These are phyloP conservation scores for Teunomyces barrocoloradensis DNA, from an alignment of 805 yeast species.

Conservation along the genomic window DNA sequence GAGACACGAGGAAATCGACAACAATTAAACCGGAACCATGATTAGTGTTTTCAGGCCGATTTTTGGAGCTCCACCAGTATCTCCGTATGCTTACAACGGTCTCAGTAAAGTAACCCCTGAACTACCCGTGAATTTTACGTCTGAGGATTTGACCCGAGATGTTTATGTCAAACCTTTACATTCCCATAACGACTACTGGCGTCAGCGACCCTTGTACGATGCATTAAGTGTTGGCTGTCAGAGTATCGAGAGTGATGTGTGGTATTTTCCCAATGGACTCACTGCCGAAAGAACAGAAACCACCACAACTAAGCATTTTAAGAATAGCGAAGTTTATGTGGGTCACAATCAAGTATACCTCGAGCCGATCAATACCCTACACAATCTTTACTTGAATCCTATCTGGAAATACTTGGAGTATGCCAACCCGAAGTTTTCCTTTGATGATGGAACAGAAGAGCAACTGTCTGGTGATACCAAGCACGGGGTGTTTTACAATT, in stretches of 20 bases:
- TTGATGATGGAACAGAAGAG: neutral
- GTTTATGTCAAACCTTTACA: conserved; percentile 48
- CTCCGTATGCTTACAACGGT: conserved; percentile 9
- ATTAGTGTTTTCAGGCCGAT: conserved; percentile 15
- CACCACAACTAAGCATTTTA: conserved; percentile 25
- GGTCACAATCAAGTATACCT: conserved; percentile 59
- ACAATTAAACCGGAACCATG: conserved; percentile 8
- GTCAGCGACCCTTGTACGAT: conserved; percentile 54
- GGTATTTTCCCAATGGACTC: conserved; percentile 43
- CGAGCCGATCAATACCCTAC: conserved; percentile 44
- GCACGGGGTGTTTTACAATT: conserved; percentile 38
- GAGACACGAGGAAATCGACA: neutral
- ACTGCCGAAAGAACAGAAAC: conserved; percentile 26
- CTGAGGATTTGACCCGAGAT: conserved; percentile 33
- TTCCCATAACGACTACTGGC: conserved; percentile 72
- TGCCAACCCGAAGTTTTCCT: conserved; percentile 37
- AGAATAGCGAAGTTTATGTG: conserved; percentile 46
- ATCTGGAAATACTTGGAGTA: conserved; percentile 46
- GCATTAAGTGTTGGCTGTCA: conserved; percentile 55
- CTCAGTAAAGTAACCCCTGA: conserved; percentile 13
- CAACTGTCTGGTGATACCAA: conserved; percentile 12
- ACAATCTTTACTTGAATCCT: conserved; percentile 52
- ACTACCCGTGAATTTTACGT: conserved; percentile 17
- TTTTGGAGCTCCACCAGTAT: neutral
- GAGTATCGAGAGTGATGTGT: conserved; percentile 67